phyloP scores from a whole-genome alignment of 2,329 filamentous ascomycete species.

The Chalaropsis ovoidea region DNA sequence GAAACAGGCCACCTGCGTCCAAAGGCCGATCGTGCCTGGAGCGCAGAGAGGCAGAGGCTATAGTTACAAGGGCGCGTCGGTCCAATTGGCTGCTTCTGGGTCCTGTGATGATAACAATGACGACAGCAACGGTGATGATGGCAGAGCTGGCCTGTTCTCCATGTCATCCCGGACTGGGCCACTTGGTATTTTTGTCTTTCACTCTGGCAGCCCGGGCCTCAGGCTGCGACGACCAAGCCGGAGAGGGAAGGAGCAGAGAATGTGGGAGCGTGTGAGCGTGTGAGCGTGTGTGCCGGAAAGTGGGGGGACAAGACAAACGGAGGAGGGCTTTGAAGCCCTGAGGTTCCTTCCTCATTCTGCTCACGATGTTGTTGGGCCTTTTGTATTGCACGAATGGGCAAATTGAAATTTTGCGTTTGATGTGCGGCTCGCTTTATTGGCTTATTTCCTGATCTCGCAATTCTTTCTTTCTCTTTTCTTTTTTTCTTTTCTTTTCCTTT shows the following conservation, averaged over 20 bases:
- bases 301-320: not conserved
- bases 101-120: not conserved
- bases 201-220: not conserved
- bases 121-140: not conserved
- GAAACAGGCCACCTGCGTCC: not conserved
- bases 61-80: not conserved
- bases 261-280: not conserved
- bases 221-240: not conserved
- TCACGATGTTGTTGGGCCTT: conserved; percentile 8
- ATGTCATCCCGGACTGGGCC: not conserved
- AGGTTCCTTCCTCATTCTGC: not conserved
- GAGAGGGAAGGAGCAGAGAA: not conserved
- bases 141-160: not conserved
- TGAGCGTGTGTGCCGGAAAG: not conserved
- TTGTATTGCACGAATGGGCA: not conserved
- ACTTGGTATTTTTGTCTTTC: not conserved
- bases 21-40: not conserved
- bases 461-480: conserved; percentile 27
- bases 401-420: not conserved
- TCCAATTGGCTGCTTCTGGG: not conserved
- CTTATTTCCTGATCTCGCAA: not conserved
- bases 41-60: conserved; percentile 1
- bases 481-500: not conserved
- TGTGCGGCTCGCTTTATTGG: not conserved
- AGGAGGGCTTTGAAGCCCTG: conserved; percentile 5